Evolutionary conservation across 768 basidiomycete genomes (phyloP).

Genomic region (Termitomyces sp.): DNA sequence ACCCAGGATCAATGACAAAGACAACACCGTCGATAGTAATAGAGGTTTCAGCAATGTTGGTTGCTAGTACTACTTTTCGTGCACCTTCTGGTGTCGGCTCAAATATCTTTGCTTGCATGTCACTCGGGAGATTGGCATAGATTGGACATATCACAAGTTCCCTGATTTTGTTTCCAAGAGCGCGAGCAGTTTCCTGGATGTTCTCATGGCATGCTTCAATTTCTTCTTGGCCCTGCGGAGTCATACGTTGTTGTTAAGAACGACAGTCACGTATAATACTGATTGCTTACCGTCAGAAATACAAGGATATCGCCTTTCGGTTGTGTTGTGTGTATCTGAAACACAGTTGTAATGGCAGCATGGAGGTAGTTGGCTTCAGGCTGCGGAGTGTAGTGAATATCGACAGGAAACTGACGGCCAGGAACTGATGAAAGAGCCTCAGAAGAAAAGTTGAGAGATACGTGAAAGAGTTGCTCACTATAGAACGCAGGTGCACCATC

Average conservation of each 20-base stretch:
- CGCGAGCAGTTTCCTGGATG: conserved; percentile 89
- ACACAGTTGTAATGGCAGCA: conserved; percentile 96
- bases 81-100: conserved; percentile 97
- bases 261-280: not conserved
- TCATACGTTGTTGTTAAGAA: not conserved
- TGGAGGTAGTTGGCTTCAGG: conserved; percentile 99
- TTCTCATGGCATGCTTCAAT: conserved; percentile 98
- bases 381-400: conserved; percentile 98
- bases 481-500: conserved; percentile 95
- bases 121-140: conserved; percentile 97
- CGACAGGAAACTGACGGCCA: conserved; percentile 95
- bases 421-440: conserved; percentile 55
- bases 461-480: conserved; percentile 39
- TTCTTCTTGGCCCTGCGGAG: conserved; percentile 88
- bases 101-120: conserved; percentile 99
- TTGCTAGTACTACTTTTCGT: conserved; percentile 95
- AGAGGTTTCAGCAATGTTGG: conserved; percentile 99
- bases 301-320: conserved; percentile 97
- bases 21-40: conserved; percentile 99
- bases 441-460: not conserved
- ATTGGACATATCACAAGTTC: conserved; percentile 97
- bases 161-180: conserved; percentile 91
- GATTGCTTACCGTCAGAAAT: conserved; percentile 75
- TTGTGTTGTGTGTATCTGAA: conserved; percentile 98
- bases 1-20: conserved; percentile 98